Conservation (phyloP, 371 early-diverging fungal species). For the Mortierella sp. region DNA sequence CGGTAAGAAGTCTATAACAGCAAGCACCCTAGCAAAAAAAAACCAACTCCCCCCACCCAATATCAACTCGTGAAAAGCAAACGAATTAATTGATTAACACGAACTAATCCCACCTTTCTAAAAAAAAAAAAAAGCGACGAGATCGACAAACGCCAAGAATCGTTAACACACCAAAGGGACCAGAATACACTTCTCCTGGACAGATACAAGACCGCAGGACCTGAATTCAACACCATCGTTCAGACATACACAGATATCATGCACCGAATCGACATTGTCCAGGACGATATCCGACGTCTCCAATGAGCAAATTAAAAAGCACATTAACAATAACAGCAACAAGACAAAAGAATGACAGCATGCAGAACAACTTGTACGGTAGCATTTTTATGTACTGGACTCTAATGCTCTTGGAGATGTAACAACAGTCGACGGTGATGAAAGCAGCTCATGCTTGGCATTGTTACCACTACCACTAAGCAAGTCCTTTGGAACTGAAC, state of each 20-base stretch:
- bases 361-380: background rate
- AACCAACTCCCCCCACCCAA: background rate
- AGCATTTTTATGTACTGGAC: background rate
- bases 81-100: background rate
- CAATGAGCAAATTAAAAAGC: background rate
- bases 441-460: background rate
- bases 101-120: background rate
- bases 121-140: constrained; percentile 13
- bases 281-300: constrained; percentile 43
- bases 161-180: constrained; percentile 15
- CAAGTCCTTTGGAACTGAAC: background rate
- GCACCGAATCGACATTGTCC: constrained; percentile 38
- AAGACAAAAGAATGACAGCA: background rate
- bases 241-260: constrained; percentile 39
- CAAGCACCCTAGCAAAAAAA: background rate
- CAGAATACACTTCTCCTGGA: constrained; percentile 33
- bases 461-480: background rate
- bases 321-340: background rate
- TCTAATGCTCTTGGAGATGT: constrained; percentile 5
- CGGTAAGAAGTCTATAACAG: constrained; percentile 17
- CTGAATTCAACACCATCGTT: constrained; percentile 47
- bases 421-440: background rate
- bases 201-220: constrained; percentile 35
- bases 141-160: constrained; percentile 10
- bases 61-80: too few relatives aligned